Conservation (phyloP, 495 filamentous ascomycete genomes). For the Penicillium tannophilum region DNA sequence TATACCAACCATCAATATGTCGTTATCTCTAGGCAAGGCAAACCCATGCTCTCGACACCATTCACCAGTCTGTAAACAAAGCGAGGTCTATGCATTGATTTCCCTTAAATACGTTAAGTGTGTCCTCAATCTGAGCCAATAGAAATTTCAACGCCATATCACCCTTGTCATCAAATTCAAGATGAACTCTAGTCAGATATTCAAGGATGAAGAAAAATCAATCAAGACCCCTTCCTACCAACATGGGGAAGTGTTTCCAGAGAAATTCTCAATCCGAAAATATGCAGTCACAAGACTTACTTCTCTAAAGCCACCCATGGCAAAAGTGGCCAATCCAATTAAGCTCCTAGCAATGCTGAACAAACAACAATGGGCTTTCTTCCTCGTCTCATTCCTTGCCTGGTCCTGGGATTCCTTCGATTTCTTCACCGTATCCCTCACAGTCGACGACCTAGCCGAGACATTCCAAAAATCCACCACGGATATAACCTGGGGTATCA, state of each 20-base stretch:
- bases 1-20: background rate
- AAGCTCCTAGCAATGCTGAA: conserved; percentile 8
- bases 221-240: background rate
- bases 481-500: conserved; percentile 73
- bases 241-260: background rate
- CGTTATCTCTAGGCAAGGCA: background rate
- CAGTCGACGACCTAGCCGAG: conserved; percentile 60
- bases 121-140: background rate
- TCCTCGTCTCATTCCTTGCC: conserved; percentile 54
- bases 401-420: conserved; percentile 83
- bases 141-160: background rate
- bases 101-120: background rate
- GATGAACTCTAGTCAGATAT: background rate
- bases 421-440: conserved; percentile 78
- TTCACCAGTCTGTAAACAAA: background rate
- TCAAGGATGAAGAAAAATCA: conserved; percentile 4
- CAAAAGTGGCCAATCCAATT: conserved; percentile 1
- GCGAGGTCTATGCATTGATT: background rate
- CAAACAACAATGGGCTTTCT: conserved; percentile 7
- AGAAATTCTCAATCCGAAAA: background rate
- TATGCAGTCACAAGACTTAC: conserved; percentile 3
- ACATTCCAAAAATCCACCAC: conserved; percentile 60
- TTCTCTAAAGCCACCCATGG: conserved; percentile 8
- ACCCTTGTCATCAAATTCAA: background rate
- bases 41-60: background rate